phyloP scores from a whole-genome alignment of 495 filamentous ascomycete species.

The Neurospora sp. region DNA sequence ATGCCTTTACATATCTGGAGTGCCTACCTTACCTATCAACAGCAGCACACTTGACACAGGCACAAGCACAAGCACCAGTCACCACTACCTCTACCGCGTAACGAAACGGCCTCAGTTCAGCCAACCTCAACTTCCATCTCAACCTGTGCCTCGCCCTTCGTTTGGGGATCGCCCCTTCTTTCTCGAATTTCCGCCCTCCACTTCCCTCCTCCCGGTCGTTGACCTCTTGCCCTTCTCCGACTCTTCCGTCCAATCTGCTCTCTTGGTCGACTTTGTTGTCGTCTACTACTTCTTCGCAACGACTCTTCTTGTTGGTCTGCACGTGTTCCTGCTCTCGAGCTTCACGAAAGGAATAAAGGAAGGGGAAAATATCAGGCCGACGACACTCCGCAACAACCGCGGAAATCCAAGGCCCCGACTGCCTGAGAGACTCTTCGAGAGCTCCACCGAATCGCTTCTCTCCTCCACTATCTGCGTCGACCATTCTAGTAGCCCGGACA shows the following conservation, averaged over 20 bases:
- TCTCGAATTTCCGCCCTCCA: slow-evolving; percentile 13
- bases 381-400: background rate
- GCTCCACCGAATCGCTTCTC: background rate
- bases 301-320: background rate
- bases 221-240: slow-evolving; percentile 6
- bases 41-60: background rate
- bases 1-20: background rate
- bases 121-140: background rate
- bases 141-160: slow-evolving; percentile 6
- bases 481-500: background rate
- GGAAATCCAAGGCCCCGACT: background rate
- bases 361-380: background rate
- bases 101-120: background rate
- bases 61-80: background rate
- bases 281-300: background rate
- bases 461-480: background rate
- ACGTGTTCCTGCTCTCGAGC: slow-evolving; percentile 1
- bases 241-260: background rate
- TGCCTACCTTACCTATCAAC: background rate
- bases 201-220: slow-evolving; percentile 1
- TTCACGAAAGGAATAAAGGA: background rate
- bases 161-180: slow-evolving; percentile 17
- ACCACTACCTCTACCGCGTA: background rate
- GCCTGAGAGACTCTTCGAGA: background rate
- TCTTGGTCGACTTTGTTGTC: slow-evolving; percentile 1